Evolutionary conservation across 1,139 yeast genomes (phyloP).

Genomic region (Hansenula sp.): DNA sequence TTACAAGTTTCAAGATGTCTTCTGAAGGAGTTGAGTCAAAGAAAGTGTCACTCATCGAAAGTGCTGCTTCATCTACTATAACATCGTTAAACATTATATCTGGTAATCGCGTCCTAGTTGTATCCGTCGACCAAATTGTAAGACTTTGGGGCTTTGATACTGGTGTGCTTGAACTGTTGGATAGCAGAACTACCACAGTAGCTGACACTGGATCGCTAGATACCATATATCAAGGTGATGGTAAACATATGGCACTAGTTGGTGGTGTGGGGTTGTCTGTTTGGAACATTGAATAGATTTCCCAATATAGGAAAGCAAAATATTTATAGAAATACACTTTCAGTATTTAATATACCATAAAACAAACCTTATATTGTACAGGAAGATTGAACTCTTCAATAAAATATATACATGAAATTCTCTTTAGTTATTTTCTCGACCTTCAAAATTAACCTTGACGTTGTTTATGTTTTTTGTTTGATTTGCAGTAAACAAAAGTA

Average conservation of each 20-base stretch:
- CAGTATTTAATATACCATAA: background rate
- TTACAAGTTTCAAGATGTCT: conserved; percentile 34
- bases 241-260: conserved; percentile 34
- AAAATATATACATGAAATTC: background rate
- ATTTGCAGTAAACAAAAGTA: conserved; percentile 87
- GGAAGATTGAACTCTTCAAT: background rate
- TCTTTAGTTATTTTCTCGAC: background rate
- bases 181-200: conserved; percentile 64
- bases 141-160: conserved; percentile 52
- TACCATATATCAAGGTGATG: conserved; percentile 27
- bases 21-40: conserved; percentile 20
- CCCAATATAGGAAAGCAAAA: background rate
- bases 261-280: conserved; percentile 74
- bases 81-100: conserved; percentile 50
- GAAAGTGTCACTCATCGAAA: conserved; percentile 33
- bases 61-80: conserved; percentile 85
- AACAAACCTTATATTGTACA: background rate
- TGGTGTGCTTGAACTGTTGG: conserved; percentile 32
- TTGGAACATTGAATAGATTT: conserved; percentile 33
- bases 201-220: conserved; percentile 87
- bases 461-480: conserved; percentile 93
- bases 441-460: conserved; percentile 68
- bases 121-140: conserved; percentile 74
- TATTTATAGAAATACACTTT: background rate
- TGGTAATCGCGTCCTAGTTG: conserved; percentile 26